Base-by-base conservation (phyloP, 2,329 filamentous ascomycete genomes). In the Epichloe baconii region DNA sequence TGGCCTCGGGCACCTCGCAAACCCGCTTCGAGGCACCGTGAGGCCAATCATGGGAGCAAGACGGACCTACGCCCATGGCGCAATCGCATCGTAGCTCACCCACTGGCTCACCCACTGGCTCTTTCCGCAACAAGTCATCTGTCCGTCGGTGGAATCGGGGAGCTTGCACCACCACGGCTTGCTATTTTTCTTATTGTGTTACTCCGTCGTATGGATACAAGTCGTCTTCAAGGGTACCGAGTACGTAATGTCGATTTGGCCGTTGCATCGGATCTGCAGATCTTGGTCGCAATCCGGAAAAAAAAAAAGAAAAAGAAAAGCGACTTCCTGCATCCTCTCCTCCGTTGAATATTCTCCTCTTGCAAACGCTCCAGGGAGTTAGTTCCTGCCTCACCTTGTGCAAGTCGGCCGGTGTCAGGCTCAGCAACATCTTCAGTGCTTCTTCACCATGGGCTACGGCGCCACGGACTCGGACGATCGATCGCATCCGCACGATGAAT, bases 371-470 rank as follows among this genome's bases (percentile, higher is more conserved):
- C 36, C 7, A 2, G n/a, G 8, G 31, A n/a, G 4, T 37, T 21
- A n/a, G 7, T 26, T 21, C 11, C 19, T 37, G 40, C 31, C 19
- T 8, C 34, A n/a, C 37, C 7, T 14, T 38, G 37, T 38, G 37
- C 17, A 43, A 43, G 41, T 45, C 21, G 23, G 26, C 43, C 26
- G 40, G 37, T 31, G 10, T 31, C 31, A 31, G 31, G 31, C 31
- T 31, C 31, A 31, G 8, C 31, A 11, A 31, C 31, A 31, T 31
- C 4, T 37, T 14, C 47, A 26, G 37, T 11, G n/a, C 37, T 17
- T 36, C 10, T 42, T 43, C 50, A 52, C 14, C 41, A 59, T 61
- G 58, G 58, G 56, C 37, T 44, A 48, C 40, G 43, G 49, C n/a
- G 23, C 40, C 17, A 36, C 52, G 26, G 55, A 54, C 17, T 47